Evolutionary conservation across 441 rosid genomes (phyloP).

Genomic region (Oxalis stricta): DNA sequence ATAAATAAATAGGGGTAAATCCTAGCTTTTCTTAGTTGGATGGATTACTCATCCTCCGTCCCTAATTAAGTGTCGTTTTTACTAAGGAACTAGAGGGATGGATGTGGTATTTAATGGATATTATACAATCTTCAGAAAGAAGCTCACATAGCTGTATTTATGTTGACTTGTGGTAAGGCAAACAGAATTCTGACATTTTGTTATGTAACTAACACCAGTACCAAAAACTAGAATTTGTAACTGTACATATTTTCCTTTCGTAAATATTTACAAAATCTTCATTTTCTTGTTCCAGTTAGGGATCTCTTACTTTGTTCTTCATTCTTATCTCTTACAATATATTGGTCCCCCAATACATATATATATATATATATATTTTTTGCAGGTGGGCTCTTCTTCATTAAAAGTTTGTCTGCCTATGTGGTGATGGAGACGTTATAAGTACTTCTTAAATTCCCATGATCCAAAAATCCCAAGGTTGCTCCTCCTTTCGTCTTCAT

Average conservation of each 20-base stretch:
- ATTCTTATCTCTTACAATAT: constrained; percentile 5
- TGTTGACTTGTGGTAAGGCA: constrained; percentile 1
- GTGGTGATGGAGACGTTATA: constrained; percentile 13
- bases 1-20: too few species aligned
- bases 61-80: too few species aligned
- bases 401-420: constrained; percentile 10
- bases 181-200: constrained; percentile 3
- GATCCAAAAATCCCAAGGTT: constrained; percentile 20
- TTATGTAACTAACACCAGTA: constrained; percentile 6
- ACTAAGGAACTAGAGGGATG: too few species aligned
- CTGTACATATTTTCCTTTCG: constrained; percentile 1
- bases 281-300: constrained; percentile 10
- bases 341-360: constrained; percentile 17
- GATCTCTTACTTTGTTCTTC: constrained; percentile 10
- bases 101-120: not conserved
- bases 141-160: constrained; percentile 2
- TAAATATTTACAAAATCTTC: constrained; percentile 13
- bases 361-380: too few species aligned
- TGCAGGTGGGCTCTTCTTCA: constrained; percentile 18
- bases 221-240: not conserved
- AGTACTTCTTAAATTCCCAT: too few species aligned
- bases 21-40: too few species aligned
- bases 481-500: too few species aligned
- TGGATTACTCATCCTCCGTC: too few species aligned
- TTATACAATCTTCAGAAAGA: not conserved